Evolutionary conservation across 331 rosid genomes (phyloP).

Genomic region (Saraca asoca): DNA sequence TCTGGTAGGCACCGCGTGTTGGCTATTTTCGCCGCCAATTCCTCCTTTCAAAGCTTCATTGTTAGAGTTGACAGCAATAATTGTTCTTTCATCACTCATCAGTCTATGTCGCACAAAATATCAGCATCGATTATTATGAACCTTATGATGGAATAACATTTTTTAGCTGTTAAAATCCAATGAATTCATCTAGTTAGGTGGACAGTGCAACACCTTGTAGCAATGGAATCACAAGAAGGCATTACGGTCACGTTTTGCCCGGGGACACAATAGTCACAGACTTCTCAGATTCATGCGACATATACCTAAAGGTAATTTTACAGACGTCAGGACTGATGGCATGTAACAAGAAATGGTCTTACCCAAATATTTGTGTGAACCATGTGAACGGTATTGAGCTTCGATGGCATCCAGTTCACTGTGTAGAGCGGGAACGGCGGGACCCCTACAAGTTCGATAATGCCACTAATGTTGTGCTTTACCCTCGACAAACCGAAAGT

Average conservation of each 20-base stretch:
- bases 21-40: background rate
- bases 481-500: background rate
- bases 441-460: background rate
- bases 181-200: background rate
- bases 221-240: too few relatives aligned
- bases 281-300: background rate
- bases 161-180: conserved; percentile 1
- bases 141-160: background rate
- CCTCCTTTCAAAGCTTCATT: background rate
- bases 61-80: conserved; percentile 13
- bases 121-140: too few relatives aligned
- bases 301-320: conserved; percentile 1
- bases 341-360: background rate
- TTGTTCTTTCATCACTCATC: conserved; percentile 11
- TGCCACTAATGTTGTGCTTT: background rate
- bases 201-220: background rate
- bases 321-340: background rate
- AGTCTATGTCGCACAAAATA: background rate
- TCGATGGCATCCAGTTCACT: background rate
- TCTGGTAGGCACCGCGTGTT: background rate
- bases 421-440: background rate
- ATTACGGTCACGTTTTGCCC: background rate
- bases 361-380: background rate
- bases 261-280: background rate
- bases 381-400: background rate